Base-by-base conservation (phyloP, 257 asterid genomes). In the Ilex asprella region DNA sequence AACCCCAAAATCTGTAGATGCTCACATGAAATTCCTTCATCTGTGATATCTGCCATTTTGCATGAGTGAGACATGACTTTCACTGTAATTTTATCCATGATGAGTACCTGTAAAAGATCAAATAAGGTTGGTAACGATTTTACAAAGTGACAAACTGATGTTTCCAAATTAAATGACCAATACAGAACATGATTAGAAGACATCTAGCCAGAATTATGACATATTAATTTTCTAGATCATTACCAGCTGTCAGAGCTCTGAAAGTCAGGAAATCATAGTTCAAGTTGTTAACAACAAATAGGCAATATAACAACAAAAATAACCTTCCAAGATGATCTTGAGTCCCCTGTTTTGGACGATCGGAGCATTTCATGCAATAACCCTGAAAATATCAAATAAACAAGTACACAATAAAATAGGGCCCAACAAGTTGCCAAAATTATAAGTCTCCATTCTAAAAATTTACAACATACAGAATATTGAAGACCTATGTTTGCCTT, bases 1-100 rank as follows among this genome's bases (percentile, higher is more conserved):
- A 60, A 21, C 61, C 35, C 15, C 8, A 35, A 53, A 58, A 10
- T 56, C 13, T 12, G 7, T 39, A 67, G 66, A 58, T 60, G 66
- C 96, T 87, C 83, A 93, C 99, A 74, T 61, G 99, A 93, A 80
- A 93, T 83, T 72, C 95, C 96, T 79, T 93, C 94, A 72, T 89
- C 96, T 1, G 97, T 89, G 60, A 93, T 93, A 73, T 93, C 99
- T 59, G 94, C 92, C 99, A 93, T 93, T 84, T 93, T 93, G 82
- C 97, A 89, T 49, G 97, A 82, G 73, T 73, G 73, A 14, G 99
- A 93, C 96, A 93, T 83, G 67, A 89, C 97, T 80, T 89, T 93
- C 55, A 89, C 84, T 6, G 99, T 89, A 58, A 93, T 94, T 84
- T 81, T 93, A 77, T 93, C 99, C 99, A 93, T 93, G 86, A 93